These are phyloP conservation scores for Zoysia matrella DNA, from an alignment of 202 grass and related monocot genomes.

Conservation along the genomic window DNA sequence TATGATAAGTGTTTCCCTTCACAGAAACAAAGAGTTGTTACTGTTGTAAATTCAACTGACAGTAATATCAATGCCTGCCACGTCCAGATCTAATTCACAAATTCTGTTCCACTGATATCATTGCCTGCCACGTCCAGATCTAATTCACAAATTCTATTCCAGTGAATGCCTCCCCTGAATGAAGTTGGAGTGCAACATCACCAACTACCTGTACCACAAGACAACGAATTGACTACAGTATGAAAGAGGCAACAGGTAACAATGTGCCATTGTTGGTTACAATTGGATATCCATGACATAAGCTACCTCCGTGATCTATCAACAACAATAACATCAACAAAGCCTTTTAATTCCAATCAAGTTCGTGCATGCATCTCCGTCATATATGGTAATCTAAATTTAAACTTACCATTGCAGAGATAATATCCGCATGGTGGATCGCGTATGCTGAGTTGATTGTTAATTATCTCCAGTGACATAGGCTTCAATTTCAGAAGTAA, in stretches of 20 bases:
- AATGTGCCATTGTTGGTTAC: not conserved
- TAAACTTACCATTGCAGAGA: too few species aligned
- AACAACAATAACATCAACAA: too few species aligned
- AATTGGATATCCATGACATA: too few species aligned
- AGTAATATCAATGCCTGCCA: not conserved
- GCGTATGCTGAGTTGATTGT: not conserved
- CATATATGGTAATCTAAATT: too few species aligned
- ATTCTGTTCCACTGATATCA: too few species aligned
- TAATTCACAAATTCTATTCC: constrained; percentile 87
- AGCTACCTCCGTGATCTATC: too few species aligned
- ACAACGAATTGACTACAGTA: constrained; percentile 4
- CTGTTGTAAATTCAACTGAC: constrained; percentile 4
- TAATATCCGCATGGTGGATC: not conserved
- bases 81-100: too few species aligned
- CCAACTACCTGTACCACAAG: constrained; percentile 66
- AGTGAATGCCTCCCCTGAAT: constrained; percentile 59
- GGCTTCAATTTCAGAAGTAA: not conserved
- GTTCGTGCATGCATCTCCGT: too few species aligned
- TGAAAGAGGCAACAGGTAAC: constrained; percentile 6
- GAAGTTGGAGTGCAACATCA: constrained; percentile 75
- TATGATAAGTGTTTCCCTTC: not conserved
- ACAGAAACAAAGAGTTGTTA: not conserved
- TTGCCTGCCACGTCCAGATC: not conserved
- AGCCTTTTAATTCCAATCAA: too few species aligned
- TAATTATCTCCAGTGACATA: not conserved